Conservation (phyloP, 2,329 filamentous ascomycete genomes). For the Sclerotinia glacialis region DNA sequence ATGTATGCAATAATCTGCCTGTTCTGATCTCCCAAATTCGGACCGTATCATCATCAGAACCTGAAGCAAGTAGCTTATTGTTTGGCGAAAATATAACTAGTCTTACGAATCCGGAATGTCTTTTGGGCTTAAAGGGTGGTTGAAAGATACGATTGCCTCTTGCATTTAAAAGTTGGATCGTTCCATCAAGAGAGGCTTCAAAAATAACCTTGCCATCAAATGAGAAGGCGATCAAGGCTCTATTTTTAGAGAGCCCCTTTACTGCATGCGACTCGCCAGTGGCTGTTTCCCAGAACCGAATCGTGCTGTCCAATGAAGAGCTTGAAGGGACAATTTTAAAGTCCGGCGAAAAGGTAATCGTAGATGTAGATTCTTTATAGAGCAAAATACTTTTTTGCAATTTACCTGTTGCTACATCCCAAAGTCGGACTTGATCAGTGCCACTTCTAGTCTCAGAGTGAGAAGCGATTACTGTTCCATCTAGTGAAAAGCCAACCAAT, state of each 20-base stretch:
- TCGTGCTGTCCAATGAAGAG: background rate
- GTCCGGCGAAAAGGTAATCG: background rate
- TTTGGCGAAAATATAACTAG: background rate
- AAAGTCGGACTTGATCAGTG: background rate
- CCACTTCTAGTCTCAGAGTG: background rate
- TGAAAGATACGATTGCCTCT: slow-evolving; percentile 16
- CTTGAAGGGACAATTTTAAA: background rate
- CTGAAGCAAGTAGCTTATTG: background rate
- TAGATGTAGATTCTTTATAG: no score
- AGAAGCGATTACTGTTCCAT: background rate
- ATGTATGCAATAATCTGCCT: background rate
- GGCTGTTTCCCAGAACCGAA: background rate
- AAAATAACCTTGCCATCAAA: background rate
- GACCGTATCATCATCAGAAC: background rate
- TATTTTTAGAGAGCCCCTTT: background rate
- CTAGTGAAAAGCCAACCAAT: background rate
- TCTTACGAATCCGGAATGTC: slow-evolving; percentile 16
- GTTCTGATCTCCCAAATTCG: background rate
- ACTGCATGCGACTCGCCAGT: no score
- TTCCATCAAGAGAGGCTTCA: background rate
- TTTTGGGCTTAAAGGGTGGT: slow-evolving; percentile 8
- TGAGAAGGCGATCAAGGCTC: background rate
- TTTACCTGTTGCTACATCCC: background rate
- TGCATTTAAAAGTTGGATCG: slow-evolving; percentile 22
- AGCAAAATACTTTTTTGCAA: background rate